Evolutionary conservation across 148 eudicot genomes (phyloP).

Genomic region (Nyssa sinensis): DNA sequence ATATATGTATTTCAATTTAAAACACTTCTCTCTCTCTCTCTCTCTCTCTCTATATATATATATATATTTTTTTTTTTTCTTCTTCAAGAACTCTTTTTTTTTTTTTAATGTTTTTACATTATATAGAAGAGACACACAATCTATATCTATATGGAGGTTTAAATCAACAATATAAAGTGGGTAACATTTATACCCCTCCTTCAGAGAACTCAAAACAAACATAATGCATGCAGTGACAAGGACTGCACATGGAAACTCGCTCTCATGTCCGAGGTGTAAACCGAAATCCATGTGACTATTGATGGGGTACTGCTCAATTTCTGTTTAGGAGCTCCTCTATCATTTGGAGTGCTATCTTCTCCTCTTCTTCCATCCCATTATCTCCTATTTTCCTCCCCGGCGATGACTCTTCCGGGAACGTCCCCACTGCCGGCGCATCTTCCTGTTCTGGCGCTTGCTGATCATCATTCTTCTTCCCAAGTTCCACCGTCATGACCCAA

Average conservation of each 20-base stretch:
- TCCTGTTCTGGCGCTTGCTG: background rate
- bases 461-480: constrained; percentile 4
- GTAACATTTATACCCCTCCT: background rate
- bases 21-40: too few species aligned
- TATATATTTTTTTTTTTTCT: too few species aligned
- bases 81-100: too few species aligned
- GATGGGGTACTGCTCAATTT: background rate
- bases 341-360: constrained; percentile 27
- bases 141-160: background rate
- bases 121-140: background rate
- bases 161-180: background rate
- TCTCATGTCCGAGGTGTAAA: background rate
- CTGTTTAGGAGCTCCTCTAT: constrained; percentile 28
- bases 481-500: constrained; percentile 29
- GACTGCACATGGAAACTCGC: background rate
- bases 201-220: background rate
- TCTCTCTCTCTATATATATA: too few species aligned
- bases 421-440: background rate
- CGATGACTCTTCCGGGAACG: background rate
- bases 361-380: constrained; percentile 21
- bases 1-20: too few species aligned
- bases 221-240: background rate
- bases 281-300: background rate
- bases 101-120: too few species aligned
- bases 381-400: background rate